Evolutionary conservation across 2,329 filamentous ascomycete genomes (phyloP).

Genomic region (Alternaria sp.): DNA sequence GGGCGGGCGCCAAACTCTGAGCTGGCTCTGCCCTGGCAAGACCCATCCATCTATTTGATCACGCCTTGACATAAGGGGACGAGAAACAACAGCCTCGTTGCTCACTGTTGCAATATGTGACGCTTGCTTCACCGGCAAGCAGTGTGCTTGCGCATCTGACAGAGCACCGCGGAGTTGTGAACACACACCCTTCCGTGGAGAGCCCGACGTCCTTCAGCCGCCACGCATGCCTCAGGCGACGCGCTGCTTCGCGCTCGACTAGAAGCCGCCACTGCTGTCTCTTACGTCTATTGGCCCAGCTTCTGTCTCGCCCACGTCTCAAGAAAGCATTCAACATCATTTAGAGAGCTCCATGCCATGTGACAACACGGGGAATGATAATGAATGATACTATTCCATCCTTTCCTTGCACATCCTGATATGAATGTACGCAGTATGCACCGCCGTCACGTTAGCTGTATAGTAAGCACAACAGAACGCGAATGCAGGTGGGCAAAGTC

Average conservation of each 20-base stretch:
- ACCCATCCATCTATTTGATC: not conserved
- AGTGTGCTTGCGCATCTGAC: not conserved
- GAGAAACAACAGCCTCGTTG: not conserved
- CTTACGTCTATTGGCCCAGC: constrained; percentile 34
- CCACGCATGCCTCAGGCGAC: constrained; percentile 3
- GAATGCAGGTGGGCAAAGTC: constrained; percentile 4
- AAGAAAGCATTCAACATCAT: constrained; percentile 32
- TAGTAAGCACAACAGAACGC: constrained; percentile 7
- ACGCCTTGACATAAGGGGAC: not conserved
- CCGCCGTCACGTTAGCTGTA: not conserved
- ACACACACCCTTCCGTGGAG: constrained; percentile 4
- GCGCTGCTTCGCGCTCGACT: constrained; percentile 26
- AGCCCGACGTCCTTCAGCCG: constrained; percentile 21
- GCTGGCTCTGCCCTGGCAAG: not conserved
- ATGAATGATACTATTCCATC: not conserved
- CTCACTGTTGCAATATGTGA: not conserved
- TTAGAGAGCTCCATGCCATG: constrained; percentile 32
- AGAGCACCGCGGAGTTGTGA: not conserved
- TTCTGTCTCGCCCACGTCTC: constrained; percentile 46
- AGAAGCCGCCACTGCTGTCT: constrained; percentile 14
- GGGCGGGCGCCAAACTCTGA: constrained; percentile 7
- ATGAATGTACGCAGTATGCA: constrained; percentile 10
- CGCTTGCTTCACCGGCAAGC: not conserved
- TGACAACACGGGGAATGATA: constrained; percentile 8
- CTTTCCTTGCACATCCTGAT: not conserved